Percentiles rank a stretch among this genome's conserved stretches.
Evolutionary conservation across 441 rosid genomes (phyloP).

Genomic region (Gossypium lobatum): DNA sequence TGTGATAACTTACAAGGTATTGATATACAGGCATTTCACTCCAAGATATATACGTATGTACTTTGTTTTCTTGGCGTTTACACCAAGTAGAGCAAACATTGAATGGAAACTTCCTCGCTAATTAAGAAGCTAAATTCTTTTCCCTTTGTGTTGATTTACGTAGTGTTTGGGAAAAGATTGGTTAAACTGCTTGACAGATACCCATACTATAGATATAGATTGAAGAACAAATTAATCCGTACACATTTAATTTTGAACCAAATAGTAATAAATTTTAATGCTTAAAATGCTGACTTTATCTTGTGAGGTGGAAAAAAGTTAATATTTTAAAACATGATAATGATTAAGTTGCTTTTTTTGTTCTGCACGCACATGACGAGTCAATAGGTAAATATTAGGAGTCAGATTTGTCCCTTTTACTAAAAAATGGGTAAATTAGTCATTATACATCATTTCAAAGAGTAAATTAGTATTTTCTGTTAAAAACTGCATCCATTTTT

Average conservation of each 20-base stretch:
- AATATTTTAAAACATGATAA: too few species aligned
- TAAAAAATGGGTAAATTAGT: too few species aligned
- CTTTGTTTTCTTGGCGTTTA: not conserved
- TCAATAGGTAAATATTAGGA: too few species aligned
- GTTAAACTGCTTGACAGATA: not conserved
- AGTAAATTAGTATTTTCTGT: too few species aligned
- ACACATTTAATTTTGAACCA: not conserved
- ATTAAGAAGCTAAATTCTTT: not conserved
- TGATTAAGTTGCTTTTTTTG: too few species aligned
- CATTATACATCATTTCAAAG: too few species aligned
- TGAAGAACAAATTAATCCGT: not conserved
- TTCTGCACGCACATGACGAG: too few species aligned
- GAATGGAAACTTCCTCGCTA: not conserved
- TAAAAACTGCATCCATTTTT: too few species aligned
- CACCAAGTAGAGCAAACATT: not conserved
- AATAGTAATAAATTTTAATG: too few species aligned
- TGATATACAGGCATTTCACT: not conserved
- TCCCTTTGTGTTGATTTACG: not conserved
- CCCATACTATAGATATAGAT: not conserved
- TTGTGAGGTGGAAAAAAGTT: too few species aligned
- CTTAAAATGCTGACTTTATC: too few species aligned
- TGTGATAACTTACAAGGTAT: not conserved
- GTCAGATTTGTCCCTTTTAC: too few species aligned
- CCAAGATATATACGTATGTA: not conserved
- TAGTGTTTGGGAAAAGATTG: not conserved